Conservation (phyloP, 2,329 filamentous ascomycete species). For the Claviceps lovelessii region DNA sequence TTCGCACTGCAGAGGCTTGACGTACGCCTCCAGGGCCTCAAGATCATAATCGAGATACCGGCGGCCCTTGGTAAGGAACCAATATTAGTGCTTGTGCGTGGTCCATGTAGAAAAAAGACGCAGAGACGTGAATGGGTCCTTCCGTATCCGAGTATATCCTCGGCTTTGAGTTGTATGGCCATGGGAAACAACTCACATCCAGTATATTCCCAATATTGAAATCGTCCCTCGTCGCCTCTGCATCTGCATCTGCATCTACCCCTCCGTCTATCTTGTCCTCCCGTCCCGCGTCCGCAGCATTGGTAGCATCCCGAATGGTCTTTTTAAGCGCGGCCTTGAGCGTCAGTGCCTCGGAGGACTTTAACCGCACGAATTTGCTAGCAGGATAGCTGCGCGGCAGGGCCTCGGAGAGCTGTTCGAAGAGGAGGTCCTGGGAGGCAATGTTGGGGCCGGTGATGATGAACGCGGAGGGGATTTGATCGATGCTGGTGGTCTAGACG, state of each 20-base stretch:
- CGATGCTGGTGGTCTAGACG: constrained; percentile 13
- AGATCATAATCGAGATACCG: constrained; percentile 68
- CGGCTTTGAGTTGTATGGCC: not conserved
- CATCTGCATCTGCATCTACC: too few relatives aligned
- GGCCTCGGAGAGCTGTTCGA: constrained; percentile 50
- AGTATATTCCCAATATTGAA: constrained; percentile 28
- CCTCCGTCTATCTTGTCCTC: constrained; percentile 16
- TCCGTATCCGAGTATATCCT: not conserved
- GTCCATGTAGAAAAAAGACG: not conserved
- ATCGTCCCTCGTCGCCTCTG: constrained; percentile 25
- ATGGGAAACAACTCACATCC: constrained; percentile 26
- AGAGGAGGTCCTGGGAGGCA: constrained; percentile 60
- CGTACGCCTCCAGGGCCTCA: constrained; percentile 50
- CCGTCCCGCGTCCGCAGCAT: constrained; percentile 34
- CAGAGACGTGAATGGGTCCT: not conserved
- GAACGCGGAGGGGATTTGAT: constrained; percentile 52
- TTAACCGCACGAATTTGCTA: constrained; percentile 50
- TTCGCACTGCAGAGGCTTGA: constrained; percentile 35
- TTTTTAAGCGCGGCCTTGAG: constrained; percentile 59
- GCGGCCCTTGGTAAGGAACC: constrained; percentile 30
- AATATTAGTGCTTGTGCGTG: not conserved
- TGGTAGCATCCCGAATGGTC: constrained; percentile 53
- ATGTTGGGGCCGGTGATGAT: constrained; percentile 69
- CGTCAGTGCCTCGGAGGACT: constrained; percentile 58
- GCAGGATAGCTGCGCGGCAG: constrained; percentile 30